Evolutionary conservation across 176 grass and related monocot species (phyloP).

Genomic region (Thinopyrum elongatum): DNA sequence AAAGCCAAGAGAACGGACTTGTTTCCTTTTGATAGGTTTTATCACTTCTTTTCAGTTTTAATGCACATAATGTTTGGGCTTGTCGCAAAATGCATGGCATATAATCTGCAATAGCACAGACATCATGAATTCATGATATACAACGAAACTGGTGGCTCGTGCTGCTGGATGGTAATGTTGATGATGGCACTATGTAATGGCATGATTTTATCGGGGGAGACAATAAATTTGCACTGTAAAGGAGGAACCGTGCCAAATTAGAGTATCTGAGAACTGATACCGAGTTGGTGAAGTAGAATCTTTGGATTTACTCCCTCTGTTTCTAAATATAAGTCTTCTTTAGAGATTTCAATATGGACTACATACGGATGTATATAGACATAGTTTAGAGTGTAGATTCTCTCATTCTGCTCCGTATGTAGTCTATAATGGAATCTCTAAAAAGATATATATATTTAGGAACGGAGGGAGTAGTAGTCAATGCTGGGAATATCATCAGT

Average conservation of each 20-base stretch:
- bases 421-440: too few relatives aligned
- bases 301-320: too few relatives aligned
- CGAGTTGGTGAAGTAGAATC: neutral
- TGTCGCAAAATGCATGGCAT: neutral
- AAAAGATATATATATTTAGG: too few relatives aligned
- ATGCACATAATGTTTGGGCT: neutral
- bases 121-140: neutral
- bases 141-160: neutral
- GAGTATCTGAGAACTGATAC: neutral
- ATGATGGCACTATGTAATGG: neutral
- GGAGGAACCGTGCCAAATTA: neutral
- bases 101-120: neutral
- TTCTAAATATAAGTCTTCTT: too few relatives aligned
- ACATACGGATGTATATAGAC: too few relatives aligned
- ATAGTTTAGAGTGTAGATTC: too few relatives aligned
- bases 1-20: neutral
- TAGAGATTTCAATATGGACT: too few relatives aligned
- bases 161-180: neutral
- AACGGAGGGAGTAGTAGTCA: neutral
- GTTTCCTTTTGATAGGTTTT: neutral
- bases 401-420: too few relatives aligned
- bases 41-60: neutral
- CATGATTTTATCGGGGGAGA: neutral
- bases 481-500: neutral
- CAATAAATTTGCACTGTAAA: neutral